Conservation (phyloP, 2,329 filamentous ascomycete genomes). For the Pseudogymnoascus sp. region DNA sequence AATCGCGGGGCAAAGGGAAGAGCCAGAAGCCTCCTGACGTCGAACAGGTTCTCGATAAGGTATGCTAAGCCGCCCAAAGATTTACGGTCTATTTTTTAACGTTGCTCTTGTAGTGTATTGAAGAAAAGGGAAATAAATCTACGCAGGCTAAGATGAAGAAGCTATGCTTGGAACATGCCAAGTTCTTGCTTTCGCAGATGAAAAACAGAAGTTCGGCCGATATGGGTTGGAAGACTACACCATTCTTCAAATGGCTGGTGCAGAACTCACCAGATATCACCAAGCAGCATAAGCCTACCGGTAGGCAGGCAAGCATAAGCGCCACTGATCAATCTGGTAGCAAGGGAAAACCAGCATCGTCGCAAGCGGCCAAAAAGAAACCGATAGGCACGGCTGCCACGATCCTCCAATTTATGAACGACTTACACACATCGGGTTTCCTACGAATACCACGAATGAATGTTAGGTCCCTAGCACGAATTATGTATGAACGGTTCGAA, state of each 20-base stretch:
- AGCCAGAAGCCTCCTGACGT: constrained; percentile 17
- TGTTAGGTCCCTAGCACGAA: constrained; percentile 5
- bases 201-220: constrained; percentile 27
- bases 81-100: constrained; percentile 34
- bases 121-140: constrained; percentile 47
- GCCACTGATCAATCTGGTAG: background rate
- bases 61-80: constrained; percentile 26
- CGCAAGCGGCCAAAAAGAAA: background rate
- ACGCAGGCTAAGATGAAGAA: constrained; percentile 44
- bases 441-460: constrained; percentile 11
- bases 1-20: constrained; percentile 32
- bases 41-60: constrained; percentile 21
- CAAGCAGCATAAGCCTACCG: background rate
- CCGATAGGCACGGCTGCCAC: background rate
- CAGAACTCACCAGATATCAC: constrained; percentile 12
- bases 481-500: constrained; percentile 14
- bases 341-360: background rate
- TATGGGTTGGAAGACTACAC: constrained; percentile 40
- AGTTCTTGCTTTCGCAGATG: constrained; percentile 49
- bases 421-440: background rate
- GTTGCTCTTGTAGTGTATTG: constrained; percentile 39
- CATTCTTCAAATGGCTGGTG: constrained; percentile 45
- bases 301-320: background rate
- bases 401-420: constrained; percentile 12
- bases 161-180: constrained; percentile 43